Conservation (phyloP, 495 filamentous ascomycete genomes). For the Durotheca rogersii region DNA sequence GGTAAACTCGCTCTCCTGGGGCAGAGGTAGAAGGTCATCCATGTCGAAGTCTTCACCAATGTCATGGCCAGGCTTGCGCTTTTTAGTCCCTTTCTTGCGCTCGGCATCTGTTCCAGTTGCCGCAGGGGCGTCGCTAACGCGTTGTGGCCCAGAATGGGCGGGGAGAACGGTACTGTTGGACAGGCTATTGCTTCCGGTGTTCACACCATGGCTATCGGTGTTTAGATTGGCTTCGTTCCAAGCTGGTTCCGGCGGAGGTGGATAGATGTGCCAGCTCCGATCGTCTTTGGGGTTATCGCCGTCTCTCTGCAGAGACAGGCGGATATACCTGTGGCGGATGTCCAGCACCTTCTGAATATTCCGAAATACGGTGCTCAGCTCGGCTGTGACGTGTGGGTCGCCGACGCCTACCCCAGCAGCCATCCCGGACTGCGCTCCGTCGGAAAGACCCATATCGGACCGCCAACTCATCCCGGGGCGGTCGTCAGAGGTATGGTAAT, state of each 20-base stretch:
- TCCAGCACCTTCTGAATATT: slow-evolving; percentile 84
- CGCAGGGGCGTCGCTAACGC: slow-evolving; percentile 10
- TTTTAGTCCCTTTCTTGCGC: slow-evolving; percentile 46
- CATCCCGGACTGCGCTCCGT: slow-evolving; percentile 23
- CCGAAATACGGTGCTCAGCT: slow-evolving; percentile 79
- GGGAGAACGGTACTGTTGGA: slow-evolving; percentile 56
- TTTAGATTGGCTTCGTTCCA: slow-evolving; percentile 70
- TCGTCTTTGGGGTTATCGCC: slow-evolving; percentile 85
- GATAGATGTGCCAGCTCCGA: slow-evolving; percentile 83
- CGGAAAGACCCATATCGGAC: slow-evolving; percentile 24
- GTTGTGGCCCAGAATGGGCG: slow-evolving; percentile 23
- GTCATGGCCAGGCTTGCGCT: slow-evolving; percentile 83
- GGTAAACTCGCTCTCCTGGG: slow-evolving; percentile 64
- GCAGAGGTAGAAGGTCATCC: slow-evolving; percentile 70
- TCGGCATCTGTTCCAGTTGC: slow-evolving; percentile 20
- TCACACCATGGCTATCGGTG: slow-evolving; percentile 37
- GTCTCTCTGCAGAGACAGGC: slow-evolving; percentile 77
- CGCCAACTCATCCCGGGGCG: slow-evolving; percentile 22
- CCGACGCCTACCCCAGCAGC: slow-evolving; percentile 50
- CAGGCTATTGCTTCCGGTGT: slow-evolving; percentile 52
- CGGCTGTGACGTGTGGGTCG: slow-evolving; percentile 72
- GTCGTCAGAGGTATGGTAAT: slow-evolving; percentile 22
- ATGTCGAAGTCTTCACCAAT: slow-evolving; percentile 91
- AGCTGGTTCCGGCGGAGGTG: slow-evolving; percentile 81
- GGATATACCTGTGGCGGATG: slow-evolving; percentile 84